phyloP scores from a whole-genome alignment of 192 early-diverging fungal species.

The Chytriomyces sp. region DNA sequence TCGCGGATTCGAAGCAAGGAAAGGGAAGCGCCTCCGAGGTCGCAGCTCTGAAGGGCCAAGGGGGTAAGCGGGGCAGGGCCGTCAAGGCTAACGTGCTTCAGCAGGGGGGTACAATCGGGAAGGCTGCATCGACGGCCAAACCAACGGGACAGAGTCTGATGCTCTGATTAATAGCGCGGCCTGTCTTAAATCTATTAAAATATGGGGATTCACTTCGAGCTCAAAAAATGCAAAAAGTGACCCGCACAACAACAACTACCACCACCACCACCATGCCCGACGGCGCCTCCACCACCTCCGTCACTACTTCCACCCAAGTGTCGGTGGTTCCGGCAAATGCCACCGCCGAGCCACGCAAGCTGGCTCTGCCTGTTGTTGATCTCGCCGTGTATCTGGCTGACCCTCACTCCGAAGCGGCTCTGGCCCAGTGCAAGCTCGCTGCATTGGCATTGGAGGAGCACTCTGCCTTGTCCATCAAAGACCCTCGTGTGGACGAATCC shows the following conservation, averaged over 20 bases:
- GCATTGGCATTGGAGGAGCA: constrained; percentile 66
- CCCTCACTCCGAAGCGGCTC: constrained; percentile 52
- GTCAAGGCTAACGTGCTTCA: constrained; percentile 50
- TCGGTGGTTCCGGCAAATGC: background rate
- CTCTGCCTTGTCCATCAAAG: constrained; percentile 67
- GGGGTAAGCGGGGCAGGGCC: constrained; percentile 43
- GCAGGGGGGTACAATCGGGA: constrained; percentile 49
- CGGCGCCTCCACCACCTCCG: background rate
- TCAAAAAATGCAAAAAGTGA: background rate
- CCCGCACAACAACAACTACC: background rate
- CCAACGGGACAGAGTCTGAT: constrained; percentile 18
- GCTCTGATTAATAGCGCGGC: constrained; percentile 3
- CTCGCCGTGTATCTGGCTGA: constrained; percentile 61
- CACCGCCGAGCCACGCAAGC: constrained; percentile 2
- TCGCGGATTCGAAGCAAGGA: constrained; percentile 53
- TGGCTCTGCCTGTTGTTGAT: constrained; percentile 58
- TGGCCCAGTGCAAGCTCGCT: constrained; percentile 43
- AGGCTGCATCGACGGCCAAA: constrained; percentile 31
- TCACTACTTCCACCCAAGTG: background rate
- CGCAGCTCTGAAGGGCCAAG: constrained; percentile 39
- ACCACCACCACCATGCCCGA: background rate
- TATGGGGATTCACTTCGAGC: background rate
- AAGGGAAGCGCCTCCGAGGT: constrained; percentile 36
- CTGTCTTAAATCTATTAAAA: too few species aligned
- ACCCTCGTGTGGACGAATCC: constrained; percentile 68